Conservation (phyloP, 1,139 yeast species). For the Hanseniaspora gamundiae region DNA sequence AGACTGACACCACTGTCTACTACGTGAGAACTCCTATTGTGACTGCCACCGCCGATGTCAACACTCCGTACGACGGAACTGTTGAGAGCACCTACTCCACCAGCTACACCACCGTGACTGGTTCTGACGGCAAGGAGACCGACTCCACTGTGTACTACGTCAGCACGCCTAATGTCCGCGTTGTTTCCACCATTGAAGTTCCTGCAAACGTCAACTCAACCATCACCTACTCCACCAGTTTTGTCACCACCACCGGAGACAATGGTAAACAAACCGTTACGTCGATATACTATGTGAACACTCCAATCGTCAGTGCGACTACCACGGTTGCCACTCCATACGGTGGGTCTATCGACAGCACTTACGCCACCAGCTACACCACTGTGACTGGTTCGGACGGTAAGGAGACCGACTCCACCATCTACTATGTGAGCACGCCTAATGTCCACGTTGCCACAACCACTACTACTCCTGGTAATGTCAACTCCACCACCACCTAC, state of each 20-base stretch:
- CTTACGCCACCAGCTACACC: conserved; percentile 8
- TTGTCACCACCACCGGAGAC: not conserved
- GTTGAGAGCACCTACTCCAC: conserved; percentile 9
- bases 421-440: no score
- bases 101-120: conserved; percentile 7
- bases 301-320: conserved; percentile 7
- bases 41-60: not conserved
- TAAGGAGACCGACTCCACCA: no score
- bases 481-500: no score
- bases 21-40: conserved; percentile 9
- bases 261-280: conserved; percentile 2
- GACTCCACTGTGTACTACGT: conserved; percentile 10
- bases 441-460: no score
- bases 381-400: conserved; percentile 9
- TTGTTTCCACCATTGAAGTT: conserved; percentile 2
- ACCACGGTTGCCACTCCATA: conserved; percentile 5
- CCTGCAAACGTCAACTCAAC: conserved; percentile 3
- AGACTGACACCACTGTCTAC: conserved; percentile 5
- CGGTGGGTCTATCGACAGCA: conserved; percentile 8
- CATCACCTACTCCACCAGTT: conserved; percentile 3
- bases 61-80: not conserved
- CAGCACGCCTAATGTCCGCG: conserved; percentile 7
- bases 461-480: no score
- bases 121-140: conserved; percentile 8
- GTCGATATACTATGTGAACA: conserved; percentile 10